Conservation (phyloP, 768 basidiomycete genomes). For the Podaxis sp. region DNA sequence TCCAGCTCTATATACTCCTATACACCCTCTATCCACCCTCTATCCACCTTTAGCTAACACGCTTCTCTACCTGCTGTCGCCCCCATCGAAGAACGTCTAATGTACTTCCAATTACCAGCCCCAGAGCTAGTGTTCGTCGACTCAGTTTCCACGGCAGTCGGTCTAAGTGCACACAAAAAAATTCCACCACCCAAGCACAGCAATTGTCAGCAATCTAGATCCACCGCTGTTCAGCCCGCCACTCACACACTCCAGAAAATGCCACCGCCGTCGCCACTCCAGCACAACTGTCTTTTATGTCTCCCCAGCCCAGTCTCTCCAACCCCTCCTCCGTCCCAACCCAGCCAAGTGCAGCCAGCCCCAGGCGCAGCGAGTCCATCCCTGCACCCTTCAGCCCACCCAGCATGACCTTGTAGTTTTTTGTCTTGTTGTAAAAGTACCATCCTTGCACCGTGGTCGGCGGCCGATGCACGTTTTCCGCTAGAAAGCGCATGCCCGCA, state of each 20-base stretch:
- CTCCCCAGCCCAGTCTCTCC: constrained; percentile 30
- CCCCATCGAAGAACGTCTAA: constrained; percentile 45
- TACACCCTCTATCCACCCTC: not conserved
- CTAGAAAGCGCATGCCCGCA: constrained; percentile 76
- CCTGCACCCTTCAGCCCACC: constrained; percentile 69
- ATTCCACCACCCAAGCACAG: not conserved
- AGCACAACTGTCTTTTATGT: constrained; percentile 51
- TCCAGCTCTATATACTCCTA: not conserved
- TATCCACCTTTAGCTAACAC: constrained; percentile 12
- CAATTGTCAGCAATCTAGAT: not conserved
- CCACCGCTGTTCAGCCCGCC: not conserved
- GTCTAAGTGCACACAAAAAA: constrained; percentile 34
- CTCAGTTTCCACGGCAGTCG: constrained; percentile 49
- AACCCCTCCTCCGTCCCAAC: constrained; percentile 41
- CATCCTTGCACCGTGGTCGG: constrained; percentile 86
- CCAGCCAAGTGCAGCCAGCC: constrained; percentile 33
- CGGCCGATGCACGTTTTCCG: constrained; percentile 88
- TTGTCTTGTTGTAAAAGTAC: constrained; percentile 96
- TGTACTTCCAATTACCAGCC: constrained; percentile 50
- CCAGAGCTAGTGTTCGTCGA: constrained; percentile 46
- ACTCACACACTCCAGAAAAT: constrained; percentile 53
- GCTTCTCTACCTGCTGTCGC: constrained; percentile 20
- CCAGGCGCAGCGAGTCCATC: constrained; percentile 47
- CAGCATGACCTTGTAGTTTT: constrained; percentile 82
- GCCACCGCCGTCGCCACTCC: constrained; percentile 58